Conservation (phyloP, 1,139 yeast species). For the Geotrichum restrictum region DNA sequence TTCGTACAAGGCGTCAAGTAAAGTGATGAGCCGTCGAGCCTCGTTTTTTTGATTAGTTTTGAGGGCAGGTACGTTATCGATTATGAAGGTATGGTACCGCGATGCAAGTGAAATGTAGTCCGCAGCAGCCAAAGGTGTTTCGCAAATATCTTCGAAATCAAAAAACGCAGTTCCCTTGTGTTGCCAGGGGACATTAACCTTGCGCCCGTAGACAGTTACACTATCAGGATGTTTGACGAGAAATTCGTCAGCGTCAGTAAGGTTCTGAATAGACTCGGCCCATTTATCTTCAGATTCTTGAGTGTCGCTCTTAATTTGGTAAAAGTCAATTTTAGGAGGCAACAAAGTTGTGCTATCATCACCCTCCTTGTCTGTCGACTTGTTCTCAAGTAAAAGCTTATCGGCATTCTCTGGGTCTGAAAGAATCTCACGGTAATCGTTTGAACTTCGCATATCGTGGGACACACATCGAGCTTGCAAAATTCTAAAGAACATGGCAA, state of each 20-base stretch:
- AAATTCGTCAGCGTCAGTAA: slow-evolving; percentile 27
- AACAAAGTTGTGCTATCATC: background rate
- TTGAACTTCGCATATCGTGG: slow-evolving; percentile 56
- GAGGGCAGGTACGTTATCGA: slow-evolving; percentile 61
- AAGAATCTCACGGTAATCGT: slow-evolving; percentile 51
- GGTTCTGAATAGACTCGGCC: slow-evolving; percentile 34
- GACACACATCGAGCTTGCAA: slow-evolving; percentile 59
- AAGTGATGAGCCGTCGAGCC: slow-evolving; percentile 62
- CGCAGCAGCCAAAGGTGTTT: slow-evolving; percentile 57
- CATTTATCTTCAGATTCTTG: slow-evolving; percentile 38
- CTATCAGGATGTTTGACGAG: slow-evolving; percentile 30
- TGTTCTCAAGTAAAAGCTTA: background rate
- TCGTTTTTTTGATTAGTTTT: slow-evolving; percentile 60
- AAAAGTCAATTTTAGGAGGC: slow-evolving; percentile 13
- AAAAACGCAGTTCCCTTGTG: slow-evolving; percentile 47
- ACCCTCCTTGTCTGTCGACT: background rate
- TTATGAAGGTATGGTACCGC: slow-evolving; percentile 50
- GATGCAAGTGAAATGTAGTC: slow-evolving; percentile 69
- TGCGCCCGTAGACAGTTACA: slow-evolving; percentile 55
- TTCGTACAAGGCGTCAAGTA: slow-evolving; percentile 67
- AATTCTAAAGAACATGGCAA: slow-evolving; percentile 54
- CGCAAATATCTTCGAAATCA: slow-evolving; percentile 55
- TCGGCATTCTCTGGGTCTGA: slow-evolving; percentile 27
- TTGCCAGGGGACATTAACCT: slow-evolving; percentile 47
- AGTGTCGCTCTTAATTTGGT: slow-evolving; percentile 12